Evolutionary conservation across 805 yeast species (phyloP).

Genomic region (Nakazawaea wyomingensis): DNA sequence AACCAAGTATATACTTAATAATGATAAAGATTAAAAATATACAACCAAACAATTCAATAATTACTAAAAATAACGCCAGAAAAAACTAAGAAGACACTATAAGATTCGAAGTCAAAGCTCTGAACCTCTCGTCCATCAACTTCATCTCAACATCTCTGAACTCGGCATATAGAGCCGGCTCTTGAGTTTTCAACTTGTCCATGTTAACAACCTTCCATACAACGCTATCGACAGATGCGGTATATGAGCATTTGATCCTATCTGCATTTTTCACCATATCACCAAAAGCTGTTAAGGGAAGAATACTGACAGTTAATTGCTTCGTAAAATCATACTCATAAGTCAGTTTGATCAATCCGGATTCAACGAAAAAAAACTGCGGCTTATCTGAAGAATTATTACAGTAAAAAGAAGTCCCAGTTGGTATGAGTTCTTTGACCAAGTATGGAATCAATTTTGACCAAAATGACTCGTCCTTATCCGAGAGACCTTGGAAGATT

Average conservation of each 20-base stretch:
- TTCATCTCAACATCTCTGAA: slow-evolving; percentile 55
- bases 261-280: slow-evolving; percentile 38
- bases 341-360: slow-evolving; percentile 48
- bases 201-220: slow-evolving; percentile 63
- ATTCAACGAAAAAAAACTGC: slow-evolving; percentile 46
- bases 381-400: slow-evolving; percentile 40
- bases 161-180: slow-evolving; percentile 57
- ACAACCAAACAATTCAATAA: too few species aligned
- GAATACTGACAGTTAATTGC: slow-evolving; percentile 33
- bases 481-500: slow-evolving; percentile 56
- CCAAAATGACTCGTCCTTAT: slow-evolving; percentile 57
- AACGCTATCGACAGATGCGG: slow-evolving; percentile 45
- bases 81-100: slow-evolving; percentile 47
- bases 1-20: too few species aligned
- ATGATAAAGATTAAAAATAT: too few species aligned
- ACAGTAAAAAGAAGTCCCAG: slow-evolving; percentile 36
- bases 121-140: slow-evolving; percentile 65
- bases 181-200: slow-evolving; percentile 39
- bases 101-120: slow-evolving; percentile 70
- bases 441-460: slow-evolving; percentile 52
- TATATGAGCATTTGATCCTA: slow-evolving; percentile 36
- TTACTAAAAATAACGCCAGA: not conserved
- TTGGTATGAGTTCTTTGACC: slow-evolving; percentile 40
- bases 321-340: slow-evolving; percentile 32
- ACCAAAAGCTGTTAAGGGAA: slow-evolving; percentile 75